Conservation (phyloP, 2,329 filamentous ascomycete species). For the Chaetomiaceae sp. region DNA sequence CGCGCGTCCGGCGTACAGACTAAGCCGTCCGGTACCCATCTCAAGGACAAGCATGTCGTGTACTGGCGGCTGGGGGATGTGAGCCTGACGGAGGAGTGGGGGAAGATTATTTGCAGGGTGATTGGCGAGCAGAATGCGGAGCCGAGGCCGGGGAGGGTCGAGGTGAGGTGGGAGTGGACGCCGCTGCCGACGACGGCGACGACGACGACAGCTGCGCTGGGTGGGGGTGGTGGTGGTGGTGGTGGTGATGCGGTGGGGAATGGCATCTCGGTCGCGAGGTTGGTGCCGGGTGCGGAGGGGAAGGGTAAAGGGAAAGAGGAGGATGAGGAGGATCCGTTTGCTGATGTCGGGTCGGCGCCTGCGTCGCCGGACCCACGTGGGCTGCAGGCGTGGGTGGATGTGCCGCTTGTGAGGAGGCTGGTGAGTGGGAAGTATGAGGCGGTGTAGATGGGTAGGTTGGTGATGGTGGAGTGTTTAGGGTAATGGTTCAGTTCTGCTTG, state of each 20-base stretch:
- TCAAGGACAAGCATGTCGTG: slow-evolving; percentile 68
- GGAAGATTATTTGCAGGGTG: slow-evolving; percentile 80
- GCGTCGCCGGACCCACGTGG: slow-evolving; percentile 17
- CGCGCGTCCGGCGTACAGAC: slow-evolving; percentile 64
- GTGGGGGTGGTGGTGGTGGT: too few relatives aligned
- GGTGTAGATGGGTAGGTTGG: slow-evolving; percentile 15
- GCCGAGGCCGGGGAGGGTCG: slow-evolving; percentile 68
- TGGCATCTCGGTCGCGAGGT: slow-evolving; percentile 58
- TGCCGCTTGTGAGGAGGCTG: slow-evolving; percentile 61
- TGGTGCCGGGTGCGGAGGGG: slow-evolving; percentile 40
- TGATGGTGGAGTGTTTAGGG: neutral
- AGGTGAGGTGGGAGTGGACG: slow-evolving; percentile 70
- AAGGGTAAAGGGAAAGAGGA: slow-evolving; percentile 44
- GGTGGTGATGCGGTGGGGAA: too few relatives aligned
- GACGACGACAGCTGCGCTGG: too few relatives aligned
- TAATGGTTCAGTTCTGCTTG: neutral
- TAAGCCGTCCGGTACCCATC: slow-evolving; percentile 72
- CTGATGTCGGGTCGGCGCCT: slow-evolving; percentile 43
- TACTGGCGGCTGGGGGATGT: slow-evolving; percentile 79
- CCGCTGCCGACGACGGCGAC: slow-evolving; percentile 28
- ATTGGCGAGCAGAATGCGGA: slow-evolving; percentile 62
- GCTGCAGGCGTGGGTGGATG: slow-evolving; percentile 57
- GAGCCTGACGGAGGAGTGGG: slow-evolving; percentile 56
- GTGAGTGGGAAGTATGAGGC: slow-evolving; percentile 71
- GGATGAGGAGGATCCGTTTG: slow-evolving; percentile 58